Evolutionary conservation across 371 early-diverging fungal species (phyloP).

Genomic region (Mortierella sp.): DNA sequence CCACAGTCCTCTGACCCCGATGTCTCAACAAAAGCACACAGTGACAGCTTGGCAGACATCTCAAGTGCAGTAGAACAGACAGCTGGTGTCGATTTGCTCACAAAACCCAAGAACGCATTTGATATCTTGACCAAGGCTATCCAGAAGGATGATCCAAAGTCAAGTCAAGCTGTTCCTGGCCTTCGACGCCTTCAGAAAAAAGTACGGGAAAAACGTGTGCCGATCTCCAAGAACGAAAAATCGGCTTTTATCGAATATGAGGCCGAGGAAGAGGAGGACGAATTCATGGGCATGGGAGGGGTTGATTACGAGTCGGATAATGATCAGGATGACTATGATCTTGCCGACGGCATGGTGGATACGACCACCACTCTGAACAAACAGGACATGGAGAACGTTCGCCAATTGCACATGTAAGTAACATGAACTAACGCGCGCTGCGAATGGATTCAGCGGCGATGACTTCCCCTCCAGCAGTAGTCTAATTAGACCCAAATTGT

Average conservation of each 20-base stretch:
- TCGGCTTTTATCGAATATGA: slow-evolving; percentile 50
- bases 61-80: not conserved
- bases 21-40: not conserved
- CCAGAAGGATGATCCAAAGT: not conserved
- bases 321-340: slow-evolving; percentile 48
- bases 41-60: not conserved
- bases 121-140: slow-evolving; percentile 26
- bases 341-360: slow-evolving; percentile 50
- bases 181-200: slow-evolving; percentile 22
- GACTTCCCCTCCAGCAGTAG: too few relatives aligned
- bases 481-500: not conserved
- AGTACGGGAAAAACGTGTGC: slow-evolving; percentile 13
- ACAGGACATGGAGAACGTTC: slow-evolving; percentile 37
- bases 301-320: slow-evolving; percentile 49
- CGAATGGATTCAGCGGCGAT: too few relatives aligned
- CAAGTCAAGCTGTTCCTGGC: not conserved
- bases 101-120: slow-evolving; percentile 31
- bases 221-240: slow-evolving; percentile 22
- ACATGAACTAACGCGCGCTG: too few relatives aligned
- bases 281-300: slow-evolving; percentile 47
- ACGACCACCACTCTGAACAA: slow-evolving; percentile 12
- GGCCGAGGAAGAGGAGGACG: slow-evolving; percentile 55
- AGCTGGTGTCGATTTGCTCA: not conserved
- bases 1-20: slow-evolving; percentile 5
- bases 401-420: slow-evolving; percentile 47